Conservation (phyloP, 1,139 yeast genomes). For the Pichia sp. region DNA sequence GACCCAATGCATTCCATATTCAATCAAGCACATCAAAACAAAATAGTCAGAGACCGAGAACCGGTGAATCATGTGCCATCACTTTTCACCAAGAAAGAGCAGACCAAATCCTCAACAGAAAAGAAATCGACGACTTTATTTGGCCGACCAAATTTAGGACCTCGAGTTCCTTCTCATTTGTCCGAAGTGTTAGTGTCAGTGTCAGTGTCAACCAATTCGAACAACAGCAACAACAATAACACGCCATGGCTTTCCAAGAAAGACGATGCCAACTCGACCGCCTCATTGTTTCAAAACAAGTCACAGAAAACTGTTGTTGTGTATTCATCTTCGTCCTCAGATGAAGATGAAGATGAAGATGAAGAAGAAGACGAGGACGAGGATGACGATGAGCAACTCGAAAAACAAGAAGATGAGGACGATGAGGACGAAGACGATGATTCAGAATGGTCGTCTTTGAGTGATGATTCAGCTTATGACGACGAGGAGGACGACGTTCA, state of each 20-base stretch:
- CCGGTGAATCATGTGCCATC: no score
- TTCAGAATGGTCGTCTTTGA: conserved; percentile 30
- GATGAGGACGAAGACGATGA: conserved; percentile 29
- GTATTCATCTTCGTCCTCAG: conserved; percentile 1
- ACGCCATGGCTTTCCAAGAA: background rate
- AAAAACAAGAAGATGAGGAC: conserved; percentile 16
- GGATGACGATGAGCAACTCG: background rate
- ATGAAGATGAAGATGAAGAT: background rate
- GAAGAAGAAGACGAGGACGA: conserved; percentile 1
- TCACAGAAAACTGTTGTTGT: background rate
- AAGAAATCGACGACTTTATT: no score
- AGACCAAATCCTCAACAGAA: no score
- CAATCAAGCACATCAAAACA: background rate
- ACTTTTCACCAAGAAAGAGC: no score
- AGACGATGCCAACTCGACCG: no score
- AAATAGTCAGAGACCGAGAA: no score
- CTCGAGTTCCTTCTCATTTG: no score
- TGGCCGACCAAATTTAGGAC: no score
- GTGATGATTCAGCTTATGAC: conserved; percentile 3
- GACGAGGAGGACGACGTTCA: conserved; percentile 30
- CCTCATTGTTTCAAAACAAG: conserved; percentile 1
- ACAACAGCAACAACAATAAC: background rate
- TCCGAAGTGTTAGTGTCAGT: no score
- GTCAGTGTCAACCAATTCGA: no score
- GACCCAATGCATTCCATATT: background rate